Base-by-base conservation (phyloP, 2,329 filamentous ascomycete species). In the Cladosporium sp. region DNA sequence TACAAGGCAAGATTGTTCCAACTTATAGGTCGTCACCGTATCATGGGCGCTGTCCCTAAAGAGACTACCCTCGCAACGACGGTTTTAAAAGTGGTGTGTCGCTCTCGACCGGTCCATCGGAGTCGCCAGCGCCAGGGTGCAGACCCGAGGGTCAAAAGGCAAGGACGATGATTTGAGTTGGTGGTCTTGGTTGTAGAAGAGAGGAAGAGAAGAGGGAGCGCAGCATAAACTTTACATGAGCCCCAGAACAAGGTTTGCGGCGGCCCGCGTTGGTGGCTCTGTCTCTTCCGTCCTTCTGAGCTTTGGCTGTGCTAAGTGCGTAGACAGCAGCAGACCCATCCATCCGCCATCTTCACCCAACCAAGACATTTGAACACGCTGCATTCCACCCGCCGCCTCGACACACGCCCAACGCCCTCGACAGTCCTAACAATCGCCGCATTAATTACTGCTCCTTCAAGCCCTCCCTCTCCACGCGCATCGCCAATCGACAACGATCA, bases 41-140 rank as follows among this genome's bases (percentile, higher is more conserved):
- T 88, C 85, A 82, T 87, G 85, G 79, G 79, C 80, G 80, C 79
- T 78, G 73, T 78, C 70, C 75, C 74, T 65, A 73, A 77, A 76
- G 80, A 78, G 62, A 70, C 61, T 70, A 70, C 84, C 83, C 84
- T 90, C 87, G 84, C 85, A 83, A 85, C 83, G 82, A 90, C 87
- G 87, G 88, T 90, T 90, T 90, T 90, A 88, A 79, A 87, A 84
- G 83, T 83, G 86, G 82, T 40, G 49, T 75, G 73, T 81, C 79
- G 70, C 76, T 90, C 87, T 90, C 77, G 87, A 88, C 87, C 76
- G 80, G 83, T 83, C 75, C 82, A 83, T 84, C 84, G 84, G 84
- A 88, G 80, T 87, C 84, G 81, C 80, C 84, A 88, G 83, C 80
- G 80, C 66, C 65, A 63, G 50, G 45, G 17, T 82, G 84, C 85